These are phyloP conservation scores for Senna siamea DNA, from an alignment of 306 rosid genomes.

Conservation along the genomic window DNA sequence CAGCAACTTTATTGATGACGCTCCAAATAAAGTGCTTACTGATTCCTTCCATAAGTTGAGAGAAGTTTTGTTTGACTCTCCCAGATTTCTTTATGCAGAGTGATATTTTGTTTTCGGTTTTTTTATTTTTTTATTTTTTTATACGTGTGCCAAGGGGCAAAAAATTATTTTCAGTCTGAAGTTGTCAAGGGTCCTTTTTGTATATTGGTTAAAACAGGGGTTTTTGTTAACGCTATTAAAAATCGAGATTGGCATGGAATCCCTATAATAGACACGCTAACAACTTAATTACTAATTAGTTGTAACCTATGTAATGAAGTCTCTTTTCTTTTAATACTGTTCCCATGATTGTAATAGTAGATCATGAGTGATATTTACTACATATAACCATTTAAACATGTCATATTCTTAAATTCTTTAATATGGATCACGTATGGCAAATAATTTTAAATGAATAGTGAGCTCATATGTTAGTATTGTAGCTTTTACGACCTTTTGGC, in stretches of 20 bases:
- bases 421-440: not conserved
- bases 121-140: too few species aligned
- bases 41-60: slow-evolving; percentile 4
- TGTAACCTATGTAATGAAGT: slow-evolving; percentile 1
- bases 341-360: not conserved
- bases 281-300: not conserved
- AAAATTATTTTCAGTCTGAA: not conserved
- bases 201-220: not conserved
- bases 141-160: slow-evolving; percentile 17
- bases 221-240: slow-evolving; percentile 14
- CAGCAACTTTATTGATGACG: slow-evolving; percentile 41
- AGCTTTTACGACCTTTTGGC: slow-evolving; percentile 17
- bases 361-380: slow-evolving; percentile 14
- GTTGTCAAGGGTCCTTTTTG: not conserved
- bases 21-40: slow-evolving; percentile 10
- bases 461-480: not conserved
- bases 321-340: slow-evolving; percentile 7
- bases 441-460: slow-evolving; percentile 21
- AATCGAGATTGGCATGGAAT: slow-evolving; percentile 16
- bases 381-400: not conserved
- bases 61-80: slow-evolving; percentile 29
- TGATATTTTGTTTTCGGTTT: not conserved
- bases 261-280: not conserved
- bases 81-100: slow-evolving; percentile 19
- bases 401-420: not conserved